Base-by-base conservation (phyloP, 2,329 filamentous ascomycete genomes). In the Orbilia blumenaviensis region DNA sequence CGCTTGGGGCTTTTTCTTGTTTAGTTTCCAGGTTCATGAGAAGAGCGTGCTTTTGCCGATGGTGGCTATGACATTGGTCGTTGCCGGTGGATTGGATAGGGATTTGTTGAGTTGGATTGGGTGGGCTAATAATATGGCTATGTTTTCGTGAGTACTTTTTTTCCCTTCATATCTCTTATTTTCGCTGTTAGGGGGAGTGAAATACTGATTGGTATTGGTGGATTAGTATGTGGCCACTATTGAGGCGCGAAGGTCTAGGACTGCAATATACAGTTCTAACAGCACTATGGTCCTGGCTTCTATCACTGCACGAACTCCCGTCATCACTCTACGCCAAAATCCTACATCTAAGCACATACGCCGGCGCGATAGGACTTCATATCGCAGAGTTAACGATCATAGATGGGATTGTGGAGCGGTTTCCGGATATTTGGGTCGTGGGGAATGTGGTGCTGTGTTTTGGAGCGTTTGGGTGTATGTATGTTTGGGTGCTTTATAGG, bases 11-110 rank as follows among this genome's bases (percentile, higher is more conserved):
- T 99, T 99, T 85, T 99, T 98, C 82, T 86, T 99, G 14, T 98
- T 96, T 84, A 96, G 93, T 80, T 99, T 96, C 82, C 95, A 99
- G 82, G 96, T 99, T 0, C 95, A 99, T 81, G 95, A 99, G 84
- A 99, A 99, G 87, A 97, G 94, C 79, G 93, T 97, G 0, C 86
- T 99, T 3, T 87, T 99, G 1, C 96, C 95, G 0, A 85, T 99
- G 52, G 88, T 98, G 82, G 95, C 95, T 0, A 97, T 96, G 92
- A 98, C 94, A 0, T 84, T 97, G 5, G 86, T 98, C 3, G 86
- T 99, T 41, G 91, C 92, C 14, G 90, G 91, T 14, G 94, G 94
- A 0, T 84, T 99, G 58, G 89, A 89, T 74, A 91, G 91, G 74
- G 89, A 90, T 63, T 89, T 88, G 16, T 88, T 95, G 56, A 90